Conservation (phyloP, 331 rosid genomes). For the Quercus lobata region DNA sequence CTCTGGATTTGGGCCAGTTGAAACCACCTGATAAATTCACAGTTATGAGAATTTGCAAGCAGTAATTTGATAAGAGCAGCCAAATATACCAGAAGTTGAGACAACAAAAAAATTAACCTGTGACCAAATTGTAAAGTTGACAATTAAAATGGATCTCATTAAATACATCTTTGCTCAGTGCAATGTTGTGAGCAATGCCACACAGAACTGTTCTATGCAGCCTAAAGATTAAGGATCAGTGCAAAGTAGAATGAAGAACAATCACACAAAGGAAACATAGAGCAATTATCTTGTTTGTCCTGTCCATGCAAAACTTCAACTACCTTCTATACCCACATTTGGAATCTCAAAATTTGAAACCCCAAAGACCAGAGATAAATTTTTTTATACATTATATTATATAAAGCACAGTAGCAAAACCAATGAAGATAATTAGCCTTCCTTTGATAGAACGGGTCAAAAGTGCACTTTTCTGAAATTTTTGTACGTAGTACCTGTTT, state of each 20-base stretch:
- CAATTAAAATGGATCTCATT: not conserved
- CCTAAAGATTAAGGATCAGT: too few relatives aligned
- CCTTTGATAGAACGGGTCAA: not conserved
- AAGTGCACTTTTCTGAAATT: not conserved
- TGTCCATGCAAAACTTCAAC: too few relatives aligned
- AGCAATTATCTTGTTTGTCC: too few relatives aligned
- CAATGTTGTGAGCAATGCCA: too few relatives aligned
- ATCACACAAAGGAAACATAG: too few relatives aligned
- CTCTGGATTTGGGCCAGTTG: conserved; percentile 94
- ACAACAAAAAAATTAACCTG: not conserved
- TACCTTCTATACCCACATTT: not conserved
- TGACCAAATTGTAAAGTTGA: not conserved
- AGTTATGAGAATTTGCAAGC: not conserved
- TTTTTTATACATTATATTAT: too few relatives aligned
- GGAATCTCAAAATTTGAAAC: not conserved
- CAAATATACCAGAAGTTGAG: not conserved
- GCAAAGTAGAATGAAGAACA: too few relatives aligned
- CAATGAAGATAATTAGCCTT: not conserved
- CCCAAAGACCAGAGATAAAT: not conserved
- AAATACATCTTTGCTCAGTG: not conserved
- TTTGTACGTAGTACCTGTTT: not conserved
- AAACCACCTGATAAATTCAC: conserved; percentile 63
- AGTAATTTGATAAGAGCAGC: not conserved
- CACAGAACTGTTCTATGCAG: too few relatives aligned
- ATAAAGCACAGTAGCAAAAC: not conserved